phyloP scores from a whole-genome alignment of 2,329 filamentous ascomycete species.

The Furcasterigmium sp. region DNA sequence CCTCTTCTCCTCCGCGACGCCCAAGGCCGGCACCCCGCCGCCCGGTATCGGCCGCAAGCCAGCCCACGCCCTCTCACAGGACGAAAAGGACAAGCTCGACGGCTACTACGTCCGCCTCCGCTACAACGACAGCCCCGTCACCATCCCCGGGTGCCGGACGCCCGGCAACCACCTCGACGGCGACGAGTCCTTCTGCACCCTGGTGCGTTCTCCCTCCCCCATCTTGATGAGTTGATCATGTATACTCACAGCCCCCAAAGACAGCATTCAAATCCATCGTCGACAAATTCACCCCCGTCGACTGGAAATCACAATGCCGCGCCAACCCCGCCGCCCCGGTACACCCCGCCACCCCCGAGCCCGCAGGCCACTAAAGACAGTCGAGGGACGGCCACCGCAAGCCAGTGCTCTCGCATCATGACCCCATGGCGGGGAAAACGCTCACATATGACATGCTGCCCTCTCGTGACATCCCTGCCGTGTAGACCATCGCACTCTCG shows the following conservation, averaged over 20 bases:
- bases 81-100: conserved; percentile 51
- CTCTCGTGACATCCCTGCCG: too few species aligned
- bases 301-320: conserved; percentile 63
- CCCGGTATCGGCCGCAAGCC: conserved; percentile 56
- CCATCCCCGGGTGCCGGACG: conserved; percentile 73
- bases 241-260: conserved; percentile 29
- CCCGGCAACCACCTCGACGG: conserved; percentile 79
- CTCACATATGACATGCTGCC: too few species aligned
- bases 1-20: conserved; percentile 18
- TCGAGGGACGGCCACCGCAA: background rate
- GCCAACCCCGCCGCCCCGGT: conserved; percentile 34
- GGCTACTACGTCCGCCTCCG: conserved; percentile 84
- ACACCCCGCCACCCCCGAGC: conserved; percentile 43
- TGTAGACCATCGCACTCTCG: too few species aligned
- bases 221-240: too few species aligned
- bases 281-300: conserved; percentile 78
- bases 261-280: conserved; percentile 89
- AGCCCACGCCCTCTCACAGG: conserved; percentile 46
- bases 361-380: conserved; percentile 38
- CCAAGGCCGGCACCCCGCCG: conserved; percentile 24
- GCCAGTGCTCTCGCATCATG: background rate
- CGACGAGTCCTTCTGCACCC: conserved; percentile 84
- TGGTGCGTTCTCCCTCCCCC: conserved; percentile 46
- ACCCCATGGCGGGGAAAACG: too few species aligned
- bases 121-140: conserved; percentile 83